Conservation (phyloP, 129 eudicot genomes). For the Glebionis coronaria region DNA sequence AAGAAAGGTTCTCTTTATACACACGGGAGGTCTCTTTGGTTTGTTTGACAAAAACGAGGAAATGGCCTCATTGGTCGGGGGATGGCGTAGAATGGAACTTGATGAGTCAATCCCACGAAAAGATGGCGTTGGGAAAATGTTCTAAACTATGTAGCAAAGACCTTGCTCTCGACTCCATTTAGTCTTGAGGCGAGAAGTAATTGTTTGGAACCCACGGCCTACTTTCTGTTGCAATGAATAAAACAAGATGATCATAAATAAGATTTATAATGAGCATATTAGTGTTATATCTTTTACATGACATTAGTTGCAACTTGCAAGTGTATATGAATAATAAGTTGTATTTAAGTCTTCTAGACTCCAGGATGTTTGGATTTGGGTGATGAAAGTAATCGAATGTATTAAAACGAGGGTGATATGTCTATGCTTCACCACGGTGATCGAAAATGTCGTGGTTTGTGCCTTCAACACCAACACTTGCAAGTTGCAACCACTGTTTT, state of each 20-base stretch:
- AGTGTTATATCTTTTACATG: conserved; percentile 12
- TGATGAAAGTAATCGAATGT: no score
- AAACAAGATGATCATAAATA: background rate
- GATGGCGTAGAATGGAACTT: conserved; percentile 77
- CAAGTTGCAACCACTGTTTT: no score
- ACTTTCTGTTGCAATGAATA: conserved; percentile 6
- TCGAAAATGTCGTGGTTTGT: no score
- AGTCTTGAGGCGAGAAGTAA: conserved; percentile 2
- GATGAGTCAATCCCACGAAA: conserved; percentile 65
- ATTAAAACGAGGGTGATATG: no score
- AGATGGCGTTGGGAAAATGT: conserved; percentile 92
- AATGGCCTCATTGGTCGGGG: conserved; percentile 52
- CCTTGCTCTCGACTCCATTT: background rate
- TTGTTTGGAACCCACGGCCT: background rate
- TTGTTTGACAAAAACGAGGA: conserved; percentile 75
- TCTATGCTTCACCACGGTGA: no score
- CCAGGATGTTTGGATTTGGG: no score
- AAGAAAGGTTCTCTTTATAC: conserved; percentile 82
- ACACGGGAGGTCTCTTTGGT: conserved; percentile 95
- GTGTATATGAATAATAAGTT: conserved; percentile 1
- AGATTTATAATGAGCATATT: background rate
- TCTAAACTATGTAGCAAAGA: conserved; percentile 22
- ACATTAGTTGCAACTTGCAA: conserved; percentile 15
- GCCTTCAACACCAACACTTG: no score
- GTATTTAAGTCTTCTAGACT: no score